A percentile compares a stretch with the other conserved stretches of the same genome.
These are phyloP conservation scores for Pythium monospermum DNA, from an alignment of 352 stramenopile genomes.

Conservation along the genomic window DNA sequence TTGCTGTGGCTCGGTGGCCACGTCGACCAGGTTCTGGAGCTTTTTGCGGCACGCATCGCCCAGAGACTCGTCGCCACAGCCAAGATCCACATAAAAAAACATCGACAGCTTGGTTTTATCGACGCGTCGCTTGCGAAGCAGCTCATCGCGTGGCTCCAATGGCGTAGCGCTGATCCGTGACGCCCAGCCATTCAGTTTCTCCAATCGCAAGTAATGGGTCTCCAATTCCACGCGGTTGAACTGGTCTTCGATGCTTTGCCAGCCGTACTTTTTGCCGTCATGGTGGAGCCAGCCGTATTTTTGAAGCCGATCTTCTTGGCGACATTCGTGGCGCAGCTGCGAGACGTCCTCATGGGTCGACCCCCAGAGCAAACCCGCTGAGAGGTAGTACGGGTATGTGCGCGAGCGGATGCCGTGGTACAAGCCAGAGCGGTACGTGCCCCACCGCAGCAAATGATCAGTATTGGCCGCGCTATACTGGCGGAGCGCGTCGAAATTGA, in stretches of 20 bases:
- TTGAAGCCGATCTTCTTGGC: slow-evolving; percentile 70
- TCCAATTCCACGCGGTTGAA: slow-evolving; percentile 61
- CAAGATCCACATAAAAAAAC: slow-evolving; percentile 77
- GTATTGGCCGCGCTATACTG: slow-evolving; percentile 36
- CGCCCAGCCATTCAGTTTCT: slow-evolving; percentile 38
- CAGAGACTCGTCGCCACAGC: slow-evolving; percentile 64
- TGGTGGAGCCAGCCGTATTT: slow-evolving; percentile 81
- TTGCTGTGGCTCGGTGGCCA: slow-evolving; percentile 30
- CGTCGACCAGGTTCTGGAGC: slow-evolving; percentile 47
- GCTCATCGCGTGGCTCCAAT: slow-evolving; percentile 41
- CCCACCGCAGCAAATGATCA: slow-evolving; percentile 44
- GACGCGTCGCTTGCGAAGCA: slow-evolving; percentile 29
- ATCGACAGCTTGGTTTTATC: slow-evolving; percentile 59
- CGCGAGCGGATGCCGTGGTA: slow-evolving; percentile 79
- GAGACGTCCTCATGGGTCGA: slow-evolving; percentile 65
- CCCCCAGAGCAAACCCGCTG: slow-evolving; percentile 66
- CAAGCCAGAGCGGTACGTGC: slow-evolving; percentile 68
- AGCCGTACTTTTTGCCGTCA: slow-evolving; percentile 54
- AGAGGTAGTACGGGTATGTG: slow-evolving; percentile 55
- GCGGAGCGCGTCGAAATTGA: slow-evolving; percentile 33
- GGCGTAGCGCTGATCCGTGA: slow-evolving; percentile 34
- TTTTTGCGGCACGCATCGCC: slow-evolving; percentile 40
- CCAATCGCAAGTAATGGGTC: slow-evolving; percentile 53
- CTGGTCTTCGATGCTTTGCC: slow-evolving; percentile 66
- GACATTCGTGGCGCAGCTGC: slow-evolving; percentile 69